Conservation (phyloP, 2,329 filamentous ascomycete genomes). For the Diaporthe destruens region DNA sequence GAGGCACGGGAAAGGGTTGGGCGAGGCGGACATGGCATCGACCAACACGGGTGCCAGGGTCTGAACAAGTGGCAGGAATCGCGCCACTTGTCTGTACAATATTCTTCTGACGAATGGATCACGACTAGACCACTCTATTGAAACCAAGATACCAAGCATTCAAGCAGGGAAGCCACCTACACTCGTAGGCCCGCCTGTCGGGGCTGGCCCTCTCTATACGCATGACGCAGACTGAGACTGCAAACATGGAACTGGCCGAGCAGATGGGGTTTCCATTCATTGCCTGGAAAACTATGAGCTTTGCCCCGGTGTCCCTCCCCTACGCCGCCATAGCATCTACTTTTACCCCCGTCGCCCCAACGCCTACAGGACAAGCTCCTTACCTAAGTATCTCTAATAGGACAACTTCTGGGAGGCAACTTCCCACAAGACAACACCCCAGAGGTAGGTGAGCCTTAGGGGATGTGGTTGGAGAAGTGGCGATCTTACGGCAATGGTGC, state of each 20-base stretch:
- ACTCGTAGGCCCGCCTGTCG: neutral
- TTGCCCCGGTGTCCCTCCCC: too few relatives aligned
- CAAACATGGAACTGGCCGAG: neutral
- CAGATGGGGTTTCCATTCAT: neutral
- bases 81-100: slow-evolving; percentile 37
- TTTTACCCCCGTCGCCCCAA: too few relatives aligned
- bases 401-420: too few relatives aligned
- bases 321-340: too few relatives aligned
- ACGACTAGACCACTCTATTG: slow-evolving; percentile 35
- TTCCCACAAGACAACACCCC: too few relatives aligned
- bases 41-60: slow-evolving; percentile 5
- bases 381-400: too few relatives aligned
- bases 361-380: too few relatives aligned
- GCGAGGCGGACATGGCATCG: slow-evolving; percentile 17
- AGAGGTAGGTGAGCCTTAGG: too few relatives aligned
- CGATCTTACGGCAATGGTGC: too few relatives aligned
- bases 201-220: slow-evolving; percentile 7
- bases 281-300: neutral
- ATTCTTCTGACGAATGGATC: slow-evolving; percentile 25
- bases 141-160: slow-evolving; percentile 29
- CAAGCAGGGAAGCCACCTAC: neutral
- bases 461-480: too few relatives aligned
- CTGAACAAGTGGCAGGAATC: slow-evolving; percentile 1
- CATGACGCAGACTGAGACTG: neutral
- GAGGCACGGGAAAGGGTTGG: slow-evolving; percentile 35